Evolutionary conservation across 1,284 basidiomycete species (phyloP).

Genomic region (Austropuccinia psidii): DNA sequence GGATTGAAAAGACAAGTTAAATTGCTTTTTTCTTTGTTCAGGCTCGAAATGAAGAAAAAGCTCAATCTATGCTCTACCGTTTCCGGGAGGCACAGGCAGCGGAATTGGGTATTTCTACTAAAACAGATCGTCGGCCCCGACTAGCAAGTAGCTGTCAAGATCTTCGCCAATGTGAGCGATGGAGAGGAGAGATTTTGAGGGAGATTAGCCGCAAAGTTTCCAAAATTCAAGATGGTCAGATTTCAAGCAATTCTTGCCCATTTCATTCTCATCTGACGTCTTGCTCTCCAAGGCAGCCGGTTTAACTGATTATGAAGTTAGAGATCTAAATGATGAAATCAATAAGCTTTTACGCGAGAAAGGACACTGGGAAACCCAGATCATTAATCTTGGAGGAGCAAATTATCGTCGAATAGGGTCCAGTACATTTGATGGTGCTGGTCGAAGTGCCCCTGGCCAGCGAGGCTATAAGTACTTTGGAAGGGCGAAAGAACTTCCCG

Average conservation of each 20-base stretch:
- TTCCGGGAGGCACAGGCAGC: conserved; percentile 94
- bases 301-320: conserved; percentile 88
- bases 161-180: conserved; percentile 84
- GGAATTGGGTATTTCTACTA: conserved; percentile 80
- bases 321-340: conserved; percentile 96
- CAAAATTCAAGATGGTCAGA: conserved; percentile 90
- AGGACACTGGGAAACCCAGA: conserved; percentile 94
- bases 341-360: conserved; percentile 94
- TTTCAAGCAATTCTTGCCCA: background rate
- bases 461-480: conserved; percentile 99
- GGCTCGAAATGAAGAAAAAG: conserved; percentile 96
- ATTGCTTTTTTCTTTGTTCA: too few species aligned
- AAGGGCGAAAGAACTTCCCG: conserved; percentile 88
- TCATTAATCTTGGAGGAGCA: conserved; percentile 85
- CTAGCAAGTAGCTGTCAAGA: conserved; percentile 86
- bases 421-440: conserved; percentile 84
- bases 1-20: too few species aligned
- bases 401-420: conserved; percentile 82
- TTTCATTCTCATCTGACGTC: background rate
- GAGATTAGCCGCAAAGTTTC: conserved; percentile 94
- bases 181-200: conserved; percentile 86
- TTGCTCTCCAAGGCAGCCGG: conserved; percentile 56
- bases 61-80: conserved; percentile 96
- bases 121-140: conserved; percentile 70
- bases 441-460: conserved; percentile 90